phyloP scores from a whole-genome alignment of 208 protist genomes.

The Acanthamoeba lenticulata region DNA sequence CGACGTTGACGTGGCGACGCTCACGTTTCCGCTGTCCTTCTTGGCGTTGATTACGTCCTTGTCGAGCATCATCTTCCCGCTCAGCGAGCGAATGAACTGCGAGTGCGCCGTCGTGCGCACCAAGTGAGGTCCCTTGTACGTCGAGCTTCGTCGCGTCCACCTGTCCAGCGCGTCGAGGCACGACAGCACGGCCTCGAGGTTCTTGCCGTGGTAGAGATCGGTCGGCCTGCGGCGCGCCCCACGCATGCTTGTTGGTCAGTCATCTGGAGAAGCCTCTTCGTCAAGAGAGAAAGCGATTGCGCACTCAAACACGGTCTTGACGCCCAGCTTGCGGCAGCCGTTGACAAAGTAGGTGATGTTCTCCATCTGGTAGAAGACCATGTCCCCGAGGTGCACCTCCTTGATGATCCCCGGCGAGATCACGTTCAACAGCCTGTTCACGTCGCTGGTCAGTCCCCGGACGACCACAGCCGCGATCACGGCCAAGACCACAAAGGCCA shows the following conservation, averaged over 20 bases:
- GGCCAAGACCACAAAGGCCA: too few relatives aligned
- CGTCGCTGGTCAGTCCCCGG: not conserved
- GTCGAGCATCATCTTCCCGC: not conserved
- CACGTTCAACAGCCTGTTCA: not conserved
- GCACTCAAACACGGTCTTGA: constrained; percentile 50
- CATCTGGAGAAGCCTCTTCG: too few relatives aligned
- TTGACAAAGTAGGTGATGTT: constrained; percentile 45
- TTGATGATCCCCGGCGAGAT: constrained; percentile 41
- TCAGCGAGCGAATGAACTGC: constrained; percentile 20
- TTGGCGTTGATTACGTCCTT: constrained; percentile 1
- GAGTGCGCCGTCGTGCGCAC: not conserved
- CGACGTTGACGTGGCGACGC: not conserved
- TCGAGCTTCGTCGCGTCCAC: not conserved
- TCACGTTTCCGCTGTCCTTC: not conserved
- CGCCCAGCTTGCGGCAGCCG: constrained; percentile 29
- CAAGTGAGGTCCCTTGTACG: not conserved
- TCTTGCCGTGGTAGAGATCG: constrained; percentile 28
- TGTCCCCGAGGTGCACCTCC: not conserved
- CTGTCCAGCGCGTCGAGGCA: constrained; percentile 35
- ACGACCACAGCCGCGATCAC: too few relatives aligned
- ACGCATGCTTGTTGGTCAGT: too few relatives aligned
- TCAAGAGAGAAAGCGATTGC: too few relatives aligned
- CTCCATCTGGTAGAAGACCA: constrained; percentile 66
- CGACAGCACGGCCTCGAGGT: constrained; percentile 18
- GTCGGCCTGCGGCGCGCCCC: too few relatives aligned